Evolutionary conservation across 2,329 filamentous ascomycete genomes (phyloP).

Genomic region (Penicillium sp.): DNA sequence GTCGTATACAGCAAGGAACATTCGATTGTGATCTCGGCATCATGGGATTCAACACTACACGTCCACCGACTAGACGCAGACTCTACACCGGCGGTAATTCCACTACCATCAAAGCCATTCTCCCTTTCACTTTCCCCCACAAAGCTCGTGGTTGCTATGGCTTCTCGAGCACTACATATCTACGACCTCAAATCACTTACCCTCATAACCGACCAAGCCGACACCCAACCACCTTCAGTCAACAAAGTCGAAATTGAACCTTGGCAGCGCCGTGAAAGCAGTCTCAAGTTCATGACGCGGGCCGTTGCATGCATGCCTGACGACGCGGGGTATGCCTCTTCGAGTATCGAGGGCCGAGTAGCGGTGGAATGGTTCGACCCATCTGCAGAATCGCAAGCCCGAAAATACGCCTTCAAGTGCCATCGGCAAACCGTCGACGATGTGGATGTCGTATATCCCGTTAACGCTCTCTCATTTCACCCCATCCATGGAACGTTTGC

Average conservation of each 20-base stretch:
- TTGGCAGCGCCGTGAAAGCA: constrained; percentile 91
- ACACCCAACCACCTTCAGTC: constrained; percentile 29
- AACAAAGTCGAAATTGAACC: constrained; percentile 60
- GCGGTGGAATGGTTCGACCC: constrained; percentile 98
- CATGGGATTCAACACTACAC: constrained; percentile 90
- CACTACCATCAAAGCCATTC: constrained; percentile 82
- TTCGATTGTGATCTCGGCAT: constrained; percentile 77
- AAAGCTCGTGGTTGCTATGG: constrained; percentile 94
- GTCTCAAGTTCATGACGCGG: constrained; percentile 91
- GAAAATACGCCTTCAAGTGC: constrained; percentile 99
- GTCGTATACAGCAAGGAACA: constrained; percentile 77
- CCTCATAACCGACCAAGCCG: constrained; percentile 48
- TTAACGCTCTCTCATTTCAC: constrained; percentile 87
- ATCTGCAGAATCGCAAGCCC: constrained; percentile 75
- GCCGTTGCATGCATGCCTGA: constrained; percentile 95
- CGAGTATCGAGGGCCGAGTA: constrained; percentile 89
- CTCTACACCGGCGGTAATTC: constrained; percentile 59
- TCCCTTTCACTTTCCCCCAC: constrained; percentile 73
- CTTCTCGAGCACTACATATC: constrained; percentile 86
- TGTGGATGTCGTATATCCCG: constrained; percentile 81
- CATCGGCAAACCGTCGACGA: constrained; percentile 71
- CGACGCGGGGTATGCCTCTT: constrained; percentile 87
- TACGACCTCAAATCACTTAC: constrained; percentile 75
- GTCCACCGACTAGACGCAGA: constrained; percentile 64
- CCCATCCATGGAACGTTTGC: constrained; percentile 80